phyloP scores from a whole-genome alignment of 2,329 filamentous ascomycete species.

The Biscogniauxia marginata region DNA sequence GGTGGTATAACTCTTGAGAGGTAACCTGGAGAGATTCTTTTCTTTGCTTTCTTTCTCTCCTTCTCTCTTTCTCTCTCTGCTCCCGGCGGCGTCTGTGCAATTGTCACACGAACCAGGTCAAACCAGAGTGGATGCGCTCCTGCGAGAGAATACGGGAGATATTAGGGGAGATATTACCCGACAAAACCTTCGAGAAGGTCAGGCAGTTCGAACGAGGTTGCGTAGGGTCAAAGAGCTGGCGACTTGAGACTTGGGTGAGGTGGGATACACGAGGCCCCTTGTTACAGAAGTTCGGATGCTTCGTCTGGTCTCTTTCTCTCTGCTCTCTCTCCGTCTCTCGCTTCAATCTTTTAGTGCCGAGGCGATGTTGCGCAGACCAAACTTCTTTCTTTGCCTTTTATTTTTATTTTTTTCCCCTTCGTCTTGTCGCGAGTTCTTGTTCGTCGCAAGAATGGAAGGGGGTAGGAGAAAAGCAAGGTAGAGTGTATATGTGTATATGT shows the following conservation, averaged over 20 bases:
- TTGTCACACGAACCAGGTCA: neutral
- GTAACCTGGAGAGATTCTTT: constrained; percentile 11
- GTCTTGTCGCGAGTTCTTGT: too few relatives aligned
- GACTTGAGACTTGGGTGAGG: constrained; percentile 5
- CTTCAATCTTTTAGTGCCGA: too few relatives aligned
- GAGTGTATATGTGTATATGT: too few relatives aligned
- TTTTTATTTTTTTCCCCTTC: too few relatives aligned
- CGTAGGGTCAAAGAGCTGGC: constrained; percentile 17
- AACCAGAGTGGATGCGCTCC: constrained; percentile 5
- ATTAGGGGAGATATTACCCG: neutral
- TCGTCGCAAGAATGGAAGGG: too few relatives aligned
- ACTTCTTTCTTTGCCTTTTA: too few relatives aligned
- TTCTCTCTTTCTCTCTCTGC: too few relatives aligned
- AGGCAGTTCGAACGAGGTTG: constrained; percentile 13
- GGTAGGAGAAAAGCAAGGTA: too few relatives aligned
- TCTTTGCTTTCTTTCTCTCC: too few relatives aligned
- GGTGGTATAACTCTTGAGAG: constrained; percentile 12
- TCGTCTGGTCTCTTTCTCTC: too few relatives aligned
- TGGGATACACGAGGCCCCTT: constrained; percentile 18
- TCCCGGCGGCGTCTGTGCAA: constrained; percentile 9
- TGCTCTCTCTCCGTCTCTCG: too few relatives aligned
- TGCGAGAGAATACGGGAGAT: neutral
- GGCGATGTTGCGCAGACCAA: too few relatives aligned
- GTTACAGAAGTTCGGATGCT: constrained; percentile 20
- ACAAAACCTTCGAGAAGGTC: constrained; percentile 16